Conservation (phyloP, 2,329 filamentous ascomycete genomes). For the Chlorencoelia australis region DNA sequence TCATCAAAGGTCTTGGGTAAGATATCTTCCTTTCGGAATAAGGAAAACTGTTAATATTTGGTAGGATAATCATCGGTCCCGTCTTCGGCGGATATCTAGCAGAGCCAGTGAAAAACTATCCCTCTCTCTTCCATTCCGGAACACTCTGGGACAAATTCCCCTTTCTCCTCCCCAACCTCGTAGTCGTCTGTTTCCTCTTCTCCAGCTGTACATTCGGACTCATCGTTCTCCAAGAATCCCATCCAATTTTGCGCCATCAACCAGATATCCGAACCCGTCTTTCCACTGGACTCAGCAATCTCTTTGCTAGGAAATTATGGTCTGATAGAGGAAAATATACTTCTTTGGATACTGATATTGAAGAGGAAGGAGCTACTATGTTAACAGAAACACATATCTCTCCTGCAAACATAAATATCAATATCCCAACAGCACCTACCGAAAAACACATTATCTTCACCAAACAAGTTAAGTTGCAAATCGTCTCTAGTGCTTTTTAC, state of each 20-base stretch:
- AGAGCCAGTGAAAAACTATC: background rate
- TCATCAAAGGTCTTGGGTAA: slow-evolving; percentile 85
- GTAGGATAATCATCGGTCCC: background rate
- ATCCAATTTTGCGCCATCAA: background rate
- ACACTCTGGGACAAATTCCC: slow-evolving; percentile 76
- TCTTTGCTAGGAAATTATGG: background rate
- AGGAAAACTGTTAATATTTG: slow-evolving; percentile 27
- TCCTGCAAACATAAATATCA: background rate
- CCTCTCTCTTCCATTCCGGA: background rate
- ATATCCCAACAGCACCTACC: background rate
- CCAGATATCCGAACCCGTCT: background rate
- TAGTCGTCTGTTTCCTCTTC: slow-evolving; percentile 42
- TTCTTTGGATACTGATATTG: too few relatives aligned
- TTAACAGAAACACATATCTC: background rate
- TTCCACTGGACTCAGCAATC: background rate
- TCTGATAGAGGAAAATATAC: background rate
- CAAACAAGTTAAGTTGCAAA: background rate
- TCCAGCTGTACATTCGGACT: background rate
- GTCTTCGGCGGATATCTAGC: background rate
- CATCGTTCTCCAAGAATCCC: background rate
- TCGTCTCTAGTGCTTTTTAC: background rate
- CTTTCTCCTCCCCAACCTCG: slow-evolving; percentile 78
- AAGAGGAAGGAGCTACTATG: too few relatives aligned
- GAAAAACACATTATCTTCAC: background rate
- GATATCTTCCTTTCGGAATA: slow-evolving; percentile 23